Evolutionary conservation across 805 yeast genomes (phyloP).

Genomic region (Monosporozyma yasuniensis): DNA sequence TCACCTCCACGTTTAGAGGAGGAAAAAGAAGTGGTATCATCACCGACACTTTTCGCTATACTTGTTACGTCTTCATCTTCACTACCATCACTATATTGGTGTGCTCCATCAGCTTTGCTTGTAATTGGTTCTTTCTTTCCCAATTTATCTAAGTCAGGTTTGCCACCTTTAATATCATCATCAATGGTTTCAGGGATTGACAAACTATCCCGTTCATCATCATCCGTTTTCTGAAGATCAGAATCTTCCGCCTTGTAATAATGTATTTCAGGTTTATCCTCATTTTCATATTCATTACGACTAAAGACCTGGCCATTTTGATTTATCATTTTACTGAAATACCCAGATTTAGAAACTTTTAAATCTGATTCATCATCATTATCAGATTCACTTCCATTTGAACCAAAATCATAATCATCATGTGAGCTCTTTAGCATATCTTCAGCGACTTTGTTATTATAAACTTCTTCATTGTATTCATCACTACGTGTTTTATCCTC

Average conservation of each 20-base stretch:
- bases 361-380: constrained; percentile 10
- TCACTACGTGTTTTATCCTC: constrained; percentile 10
- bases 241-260: background rate
- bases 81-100: background rate
- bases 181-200: constrained; percentile 1
- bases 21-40: background rate
- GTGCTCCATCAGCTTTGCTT: background rate
- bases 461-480: constrained; percentile 2
- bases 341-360: constrained; percentile 20
- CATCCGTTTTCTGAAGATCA: background rate
- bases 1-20: background rate
- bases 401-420: background rate
- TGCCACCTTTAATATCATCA: background rate
- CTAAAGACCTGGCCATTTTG: constrained; percentile 6
- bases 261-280: background rate
- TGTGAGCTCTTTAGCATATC: background rate
- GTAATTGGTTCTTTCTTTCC: background rate
- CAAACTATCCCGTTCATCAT: background rate
- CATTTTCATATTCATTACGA: background rate
- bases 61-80: background rate
- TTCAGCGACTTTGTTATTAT: constrained; percentile 1
- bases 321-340: constrained; percentile 19
- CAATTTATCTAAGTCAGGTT: background rate
- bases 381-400: constrained; percentile 3
- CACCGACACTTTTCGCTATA: background rate